Conservation (phyloP, 345 rosid species). For the Gossypium mustelinum region DNA sequence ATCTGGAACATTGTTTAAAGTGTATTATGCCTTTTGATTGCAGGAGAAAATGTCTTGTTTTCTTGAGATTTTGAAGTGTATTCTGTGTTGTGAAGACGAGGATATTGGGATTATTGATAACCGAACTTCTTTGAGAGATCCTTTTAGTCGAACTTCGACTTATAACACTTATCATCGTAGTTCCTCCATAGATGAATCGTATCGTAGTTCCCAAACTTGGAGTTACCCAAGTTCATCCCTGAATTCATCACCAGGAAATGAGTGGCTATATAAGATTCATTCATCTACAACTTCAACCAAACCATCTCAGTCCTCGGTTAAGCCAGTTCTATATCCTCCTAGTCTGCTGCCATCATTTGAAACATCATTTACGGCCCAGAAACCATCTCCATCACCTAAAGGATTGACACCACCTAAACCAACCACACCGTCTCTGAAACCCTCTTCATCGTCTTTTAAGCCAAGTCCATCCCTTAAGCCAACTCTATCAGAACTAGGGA, state of each 20-base stretch:
- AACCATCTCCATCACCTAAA: not conserved
- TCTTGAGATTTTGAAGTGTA: conserved; percentile 7
- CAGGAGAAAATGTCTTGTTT: conserved; percentile 8
- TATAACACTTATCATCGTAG: not conserved
- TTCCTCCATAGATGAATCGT: not conserved
- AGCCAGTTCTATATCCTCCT: not conserved
- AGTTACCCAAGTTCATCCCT: not conserved
- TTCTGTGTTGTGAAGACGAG: conserved; percentile 7
- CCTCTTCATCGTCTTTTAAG: not conserved
- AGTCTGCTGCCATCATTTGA: not conserved
- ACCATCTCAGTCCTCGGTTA: not conserved
- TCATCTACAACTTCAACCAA: not conserved
- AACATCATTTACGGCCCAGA: not conserved
- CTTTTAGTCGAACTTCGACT: not conserved
- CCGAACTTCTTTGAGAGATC: not conserved
- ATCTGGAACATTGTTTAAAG: not conserved
- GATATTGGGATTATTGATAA: not conserved
- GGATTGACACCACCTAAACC: not conserved
- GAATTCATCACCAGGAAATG: not conserved
- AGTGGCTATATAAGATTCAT: not conserved
- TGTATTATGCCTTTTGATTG: not conserved
- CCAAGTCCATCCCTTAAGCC: conserved; percentile 8
- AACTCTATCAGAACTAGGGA: conserved; percentile 7
- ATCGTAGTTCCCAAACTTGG: not conserved
- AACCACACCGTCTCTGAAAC: not conserved